Conservation (phyloP, 257 asterid species). For the Solanum phureja region DNA sequence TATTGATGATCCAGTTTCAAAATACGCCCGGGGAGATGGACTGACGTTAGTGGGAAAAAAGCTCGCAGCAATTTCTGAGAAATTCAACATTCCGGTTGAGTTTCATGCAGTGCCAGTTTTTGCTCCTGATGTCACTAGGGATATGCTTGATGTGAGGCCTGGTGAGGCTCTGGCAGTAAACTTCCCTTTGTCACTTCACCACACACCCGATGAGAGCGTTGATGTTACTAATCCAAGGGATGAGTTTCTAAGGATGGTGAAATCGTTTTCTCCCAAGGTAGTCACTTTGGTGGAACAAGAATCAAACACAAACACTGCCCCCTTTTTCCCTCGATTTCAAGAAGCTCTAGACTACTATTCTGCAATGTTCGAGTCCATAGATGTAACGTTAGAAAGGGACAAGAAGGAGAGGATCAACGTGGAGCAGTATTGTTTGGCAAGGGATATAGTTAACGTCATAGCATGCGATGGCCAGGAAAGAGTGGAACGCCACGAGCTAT, state of each 20-base stretch:
- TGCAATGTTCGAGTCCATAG: conserved; percentile 83
- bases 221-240: conserved; percentile 82
- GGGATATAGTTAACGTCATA: conserved; percentile 83
- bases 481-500: conserved; percentile 81
- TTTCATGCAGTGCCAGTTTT: conserved; percentile 74
- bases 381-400: conserved; percentile 59
- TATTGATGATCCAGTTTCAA: conserved; percentile 77
- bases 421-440: conserved; percentile 84
- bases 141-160: conserved; percentile 61
- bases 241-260: conserved; percentile 69
- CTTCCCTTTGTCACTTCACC: conserved; percentile 86
- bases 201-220: conserved; percentile 87
- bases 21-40: conserved; percentile 77
- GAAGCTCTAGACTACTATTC: conserved; percentile 71
- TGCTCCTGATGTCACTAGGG: conserved; percentile 48
- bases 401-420: conserved; percentile 75
- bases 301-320: conserved; percentile 83
- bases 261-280: conserved; percentile 58
- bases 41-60: conserved; percentile 39
- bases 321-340: conserved; percentile 53
- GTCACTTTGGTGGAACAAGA: conserved; percentile 89
- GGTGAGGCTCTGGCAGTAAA: conserved; percentile 84
- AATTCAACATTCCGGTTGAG: conserved; percentile 63
- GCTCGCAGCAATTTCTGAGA: conserved; percentile 51
- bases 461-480: conserved; percentile 93